A percentile compares a stretch with the other conserved stretches of the same genome.
These are phyloP conservation scores for Trichosporon coremiiforme DNA, from an alignment of 1,284 basidiomycete genomes.

Conservation along the genomic window DNA sequence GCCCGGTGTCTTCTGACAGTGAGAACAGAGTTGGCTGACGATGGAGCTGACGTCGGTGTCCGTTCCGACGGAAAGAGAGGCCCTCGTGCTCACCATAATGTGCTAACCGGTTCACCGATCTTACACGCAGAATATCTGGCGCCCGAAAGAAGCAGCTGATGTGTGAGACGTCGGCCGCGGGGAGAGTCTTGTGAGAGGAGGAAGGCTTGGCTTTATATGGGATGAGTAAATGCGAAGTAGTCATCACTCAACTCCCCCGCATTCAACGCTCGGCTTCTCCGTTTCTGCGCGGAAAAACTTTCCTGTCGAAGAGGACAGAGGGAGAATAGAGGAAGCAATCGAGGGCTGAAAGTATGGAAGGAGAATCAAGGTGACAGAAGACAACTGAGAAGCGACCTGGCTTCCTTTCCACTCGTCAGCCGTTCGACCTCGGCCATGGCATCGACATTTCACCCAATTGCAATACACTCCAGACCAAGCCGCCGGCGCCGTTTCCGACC, in stretches of 20 bases:
- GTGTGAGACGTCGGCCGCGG: not conserved
- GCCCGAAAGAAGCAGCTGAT: not conserved
- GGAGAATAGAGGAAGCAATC: too few relatives aligned
- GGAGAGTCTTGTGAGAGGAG: not conserved
- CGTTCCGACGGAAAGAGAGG: not conserved
- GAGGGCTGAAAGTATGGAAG: too few relatives aligned
- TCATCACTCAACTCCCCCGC: not conserved
- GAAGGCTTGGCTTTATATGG: not conserved
- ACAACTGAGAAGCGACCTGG: too few relatives aligned
- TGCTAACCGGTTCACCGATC: not conserved
- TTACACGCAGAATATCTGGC: not conserved
- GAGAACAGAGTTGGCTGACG: not conserved
- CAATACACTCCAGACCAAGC: too few relatives aligned
- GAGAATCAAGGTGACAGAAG: too few relatives aligned
- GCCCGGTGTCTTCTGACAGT: not conserved
- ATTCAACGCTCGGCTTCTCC: not conserved
- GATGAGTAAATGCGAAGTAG: not conserved
- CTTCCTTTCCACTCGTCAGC: too few relatives aligned
- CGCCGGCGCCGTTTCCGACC: too few relatives aligned
- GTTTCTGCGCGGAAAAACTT: not conserved
- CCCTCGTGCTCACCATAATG: not conserved
- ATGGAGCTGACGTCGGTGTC: not conserved
- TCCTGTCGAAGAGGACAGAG: too few relatives aligned
- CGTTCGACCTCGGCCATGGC: too few relatives aligned
- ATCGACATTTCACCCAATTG: too few relatives aligned